Base-by-base conservation (phyloP, 345 rosid genomes). In the Erucastrum elatum region DNA sequence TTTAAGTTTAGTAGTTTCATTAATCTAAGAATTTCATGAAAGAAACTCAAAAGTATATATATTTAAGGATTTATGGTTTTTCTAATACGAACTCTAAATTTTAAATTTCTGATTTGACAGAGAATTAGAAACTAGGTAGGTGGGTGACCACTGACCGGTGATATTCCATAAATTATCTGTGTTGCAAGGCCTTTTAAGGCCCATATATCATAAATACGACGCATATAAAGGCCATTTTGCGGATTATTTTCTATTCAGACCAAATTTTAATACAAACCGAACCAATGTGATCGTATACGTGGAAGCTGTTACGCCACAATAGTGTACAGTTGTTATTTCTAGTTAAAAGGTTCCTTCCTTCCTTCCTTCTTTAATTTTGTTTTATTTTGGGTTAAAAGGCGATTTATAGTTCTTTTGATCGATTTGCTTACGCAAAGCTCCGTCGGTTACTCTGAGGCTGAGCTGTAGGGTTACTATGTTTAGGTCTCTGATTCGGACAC, bases 401-500 rank as follows among this genome's bases (percentile, higher is more conserved):
- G n/a, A 49, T 49, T 49, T 49, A 13, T 49, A 49, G n/a, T 5
- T 49, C 56, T 49, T 49, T n/a, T n/a, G 56, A 49, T 49, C 17
- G 56, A 5, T 49, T n/a, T 12, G 51, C n/a, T 3, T 44, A 44
- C 53, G 4, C 53, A 46, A 46, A 46, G 56, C 56, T 49, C 53
- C 6, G 53, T 49, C 56, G 53, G 66, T 39, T 44, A 17, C 35
- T 33, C n/a, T n/a, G n/a, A n/a, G n/a, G n/a, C 75, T 49, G 11
- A 70, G 70, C 64, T 9, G 16, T 46, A 58, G 75, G 46, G 21
- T 13, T 5, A 35, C 44, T 33, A 80, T 80, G 83, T 56, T 80
- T 15, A 75, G 83, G 64, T 80, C 83, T 70, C 80, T 80, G 64
- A 16, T 75, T 71, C 79, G 80, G 72, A 58, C 62, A 75, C 68